A percentile compares a stretch with the other conserved stretches of the same genome.
Conservation (phyloP, 2,329 filamentous ascomycete genomes). For the Coleophoma eucalyptorum region DNA sequence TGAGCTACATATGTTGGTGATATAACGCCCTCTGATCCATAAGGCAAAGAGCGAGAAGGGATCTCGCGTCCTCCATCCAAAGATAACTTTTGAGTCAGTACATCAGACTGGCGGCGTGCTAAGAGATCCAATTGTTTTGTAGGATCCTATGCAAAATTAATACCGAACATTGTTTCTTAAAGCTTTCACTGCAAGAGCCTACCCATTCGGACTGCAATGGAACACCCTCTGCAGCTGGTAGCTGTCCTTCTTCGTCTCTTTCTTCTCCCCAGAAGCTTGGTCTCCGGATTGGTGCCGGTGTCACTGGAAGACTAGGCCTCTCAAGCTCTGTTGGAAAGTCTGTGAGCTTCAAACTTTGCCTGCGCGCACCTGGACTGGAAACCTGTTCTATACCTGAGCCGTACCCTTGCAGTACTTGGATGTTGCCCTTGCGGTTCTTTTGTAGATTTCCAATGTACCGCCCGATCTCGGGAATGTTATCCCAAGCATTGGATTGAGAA, state of each 20-base stretch:
- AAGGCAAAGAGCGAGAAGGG: conserved; percentile 46
- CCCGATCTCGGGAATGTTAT: conserved; percentile 83
- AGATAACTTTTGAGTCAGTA: conserved; percentile 51
- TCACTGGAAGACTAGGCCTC: conserved; percentile 84
- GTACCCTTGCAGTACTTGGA: conserved; percentile 28
- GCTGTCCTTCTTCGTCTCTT: conserved; percentile 46
- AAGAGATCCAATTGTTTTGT: conserved; percentile 66
- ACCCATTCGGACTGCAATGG: conserved; percentile 91
- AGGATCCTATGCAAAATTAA: conserved; percentile 56
- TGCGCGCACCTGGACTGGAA: conserved; percentile 23
- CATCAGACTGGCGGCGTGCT: conserved; percentile 60
- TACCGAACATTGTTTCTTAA: conserved; percentile 53
- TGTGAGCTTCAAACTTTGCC: conserved; percentile 64
- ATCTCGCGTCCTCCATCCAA: conserved; percentile 33
- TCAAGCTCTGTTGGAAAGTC: conserved; percentile 84
- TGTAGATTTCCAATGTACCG: conserved; percentile 78
- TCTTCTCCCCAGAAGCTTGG: conserved; percentile 61
- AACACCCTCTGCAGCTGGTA: conserved; percentile 78
- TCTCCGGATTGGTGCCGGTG: conserved; percentile 74
- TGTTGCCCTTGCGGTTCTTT: conserved; percentile 49
- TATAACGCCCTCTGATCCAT: conserved; percentile 44
- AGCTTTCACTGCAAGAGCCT: background rate
- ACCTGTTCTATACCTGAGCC: conserved; percentile 23
- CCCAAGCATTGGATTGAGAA: conserved; percentile 84
- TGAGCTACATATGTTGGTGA: conserved; percentile 42